Evolutionary conservation across 495 filamentous ascomycete species (phyloP).

Genomic region (Podospora fimiseda): DNA sequence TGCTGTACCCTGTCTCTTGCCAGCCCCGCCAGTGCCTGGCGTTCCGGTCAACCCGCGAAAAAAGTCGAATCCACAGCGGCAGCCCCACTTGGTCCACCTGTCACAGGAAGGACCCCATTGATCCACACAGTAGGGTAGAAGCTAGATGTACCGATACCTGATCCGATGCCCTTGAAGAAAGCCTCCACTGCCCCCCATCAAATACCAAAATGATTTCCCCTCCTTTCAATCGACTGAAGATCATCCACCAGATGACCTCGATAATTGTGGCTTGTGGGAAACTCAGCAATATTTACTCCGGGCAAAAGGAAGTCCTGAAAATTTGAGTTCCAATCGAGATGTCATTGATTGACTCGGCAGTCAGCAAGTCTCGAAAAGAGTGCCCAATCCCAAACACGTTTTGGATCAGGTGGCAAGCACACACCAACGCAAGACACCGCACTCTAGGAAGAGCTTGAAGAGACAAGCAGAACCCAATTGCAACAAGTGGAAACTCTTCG

Average conservation of each 20-base stretch:
- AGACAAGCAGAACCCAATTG: too few species aligned
- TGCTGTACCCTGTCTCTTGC: constrained; percentile 6
- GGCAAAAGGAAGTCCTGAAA: too few species aligned
- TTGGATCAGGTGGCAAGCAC: too few species aligned
- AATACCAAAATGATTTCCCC: background rate
- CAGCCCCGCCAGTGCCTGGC: constrained; percentile 1
- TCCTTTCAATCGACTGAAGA: background rate
- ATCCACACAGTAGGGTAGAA: background rate
- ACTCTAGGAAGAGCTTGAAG: too few species aligned
- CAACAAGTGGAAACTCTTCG: too few species aligned
- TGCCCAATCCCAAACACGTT: too few species aligned
- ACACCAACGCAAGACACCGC: too few species aligned
- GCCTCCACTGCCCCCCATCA: background rate
- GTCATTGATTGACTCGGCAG: too few species aligned
- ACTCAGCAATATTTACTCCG: too few species aligned
- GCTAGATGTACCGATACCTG: constrained; percentile 19
- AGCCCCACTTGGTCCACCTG: constrained; percentile 26
- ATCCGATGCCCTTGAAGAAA: background rate
- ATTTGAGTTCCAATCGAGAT: too few species aligned
- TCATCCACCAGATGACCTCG: background rate
- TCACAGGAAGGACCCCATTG: constrained; percentile 10
- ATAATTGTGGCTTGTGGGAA: background rate
- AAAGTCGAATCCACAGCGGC: constrained; percentile 18
- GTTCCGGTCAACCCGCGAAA: constrained; percentile 15
- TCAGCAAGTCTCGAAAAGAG: too few species aligned